Evolutionary conservation across 164 flowering plant species (phyloP).

Genomic region (Taxillus chinensis): DNA sequence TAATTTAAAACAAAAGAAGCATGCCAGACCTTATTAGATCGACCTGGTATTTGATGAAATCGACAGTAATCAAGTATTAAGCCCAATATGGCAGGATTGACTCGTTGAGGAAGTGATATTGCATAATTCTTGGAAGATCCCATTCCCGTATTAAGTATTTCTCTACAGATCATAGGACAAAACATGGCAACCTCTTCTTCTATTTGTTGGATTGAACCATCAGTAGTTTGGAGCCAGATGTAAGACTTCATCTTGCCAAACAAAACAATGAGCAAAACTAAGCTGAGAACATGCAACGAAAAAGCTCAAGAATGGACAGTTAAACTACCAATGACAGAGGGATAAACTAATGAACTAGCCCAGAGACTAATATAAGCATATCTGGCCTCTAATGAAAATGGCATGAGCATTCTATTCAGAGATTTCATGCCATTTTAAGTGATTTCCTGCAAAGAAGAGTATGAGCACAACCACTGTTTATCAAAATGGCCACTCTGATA

Average conservation of each 20-base stretch:
- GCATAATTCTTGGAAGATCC: constrained; percentile 83
- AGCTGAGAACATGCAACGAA: too few species aligned
- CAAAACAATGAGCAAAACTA: neutral
- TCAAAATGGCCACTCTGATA: too few species aligned
- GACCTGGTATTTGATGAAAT: constrained; percentile 88
- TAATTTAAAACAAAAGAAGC: constrained; percentile 1
- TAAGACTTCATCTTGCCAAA: constrained; percentile 66
- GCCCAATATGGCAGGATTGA: constrained; percentile 61
- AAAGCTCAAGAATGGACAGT: too few species aligned
- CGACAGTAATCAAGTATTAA: constrained; percentile 85
- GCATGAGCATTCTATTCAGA: too few species aligned
- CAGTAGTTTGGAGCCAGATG: constrained; percentile 87
- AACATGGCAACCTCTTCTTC: constrained; percentile 92
- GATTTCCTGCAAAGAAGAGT: too few species aligned
- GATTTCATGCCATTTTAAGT: too few species aligned
- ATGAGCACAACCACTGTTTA: too few species aligned
- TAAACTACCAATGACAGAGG: too few species aligned
- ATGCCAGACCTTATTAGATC: constrained; percentile 73
- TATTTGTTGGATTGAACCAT: constrained; percentile 92
- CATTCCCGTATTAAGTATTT: constrained; percentile 56
- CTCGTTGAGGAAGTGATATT: constrained; percentile 75
- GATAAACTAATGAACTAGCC: too few species aligned
- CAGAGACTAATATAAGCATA: too few species aligned
- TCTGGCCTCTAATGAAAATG: too few species aligned
- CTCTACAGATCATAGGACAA: constrained; percentile 79